Percentiles rank a stretch among this genome's conserved stretches.
Evolutionary conservation across 345 rosid genomes (phyloP).

Genomic region (Garcia nutans): DNA sequence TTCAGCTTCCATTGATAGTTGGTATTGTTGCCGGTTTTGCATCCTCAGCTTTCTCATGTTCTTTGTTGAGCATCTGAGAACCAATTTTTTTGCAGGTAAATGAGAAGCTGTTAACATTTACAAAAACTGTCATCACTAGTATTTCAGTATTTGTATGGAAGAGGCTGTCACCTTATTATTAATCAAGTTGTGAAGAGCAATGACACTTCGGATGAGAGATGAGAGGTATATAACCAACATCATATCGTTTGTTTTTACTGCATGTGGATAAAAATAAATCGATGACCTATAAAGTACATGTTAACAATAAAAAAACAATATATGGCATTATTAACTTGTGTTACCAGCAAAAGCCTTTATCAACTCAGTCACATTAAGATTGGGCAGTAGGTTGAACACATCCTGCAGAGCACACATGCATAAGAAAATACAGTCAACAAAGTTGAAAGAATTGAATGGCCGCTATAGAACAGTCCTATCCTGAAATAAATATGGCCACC

Average conservation of each 20-base stretch:
- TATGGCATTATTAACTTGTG: neutral
- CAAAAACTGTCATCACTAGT: neutral
- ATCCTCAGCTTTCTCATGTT: constrained; percentile 81
- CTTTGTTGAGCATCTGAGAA: constrained; percentile 76
- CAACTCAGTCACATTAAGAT: constrained; percentile 2
- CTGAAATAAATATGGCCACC: too few relatives aligned
- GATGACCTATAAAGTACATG: neutral
- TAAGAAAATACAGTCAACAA: neutral
- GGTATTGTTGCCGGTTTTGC: constrained; percentile 56
- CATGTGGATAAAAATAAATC: constrained; percentile 11
- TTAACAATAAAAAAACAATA: constrained; percentile 32
- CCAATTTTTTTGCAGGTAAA: neutral
- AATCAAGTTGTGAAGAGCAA: constrained; percentile 89
- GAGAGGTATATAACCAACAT: constrained; percentile 76
- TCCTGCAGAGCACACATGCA: neutral
- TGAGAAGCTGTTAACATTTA: neutral
- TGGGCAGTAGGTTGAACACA: constrained; percentile 10
- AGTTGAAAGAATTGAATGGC: neutral
- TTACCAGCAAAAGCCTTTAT: constrained; percentile 5
- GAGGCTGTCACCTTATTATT: constrained; percentile 60
- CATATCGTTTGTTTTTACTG: constrained; percentile 88
- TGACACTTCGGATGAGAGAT: constrained; percentile 71
- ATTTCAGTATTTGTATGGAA: neutral
- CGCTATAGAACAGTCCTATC: neutral
- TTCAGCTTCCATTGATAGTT: constrained; percentile 40